A percentile compares a stretch with the other conserved stretches of the same genome.
Evolutionary conservation across 805 yeast genomes (phyloP).

Genomic region (Yamadazyma phyllophila): DNA sequence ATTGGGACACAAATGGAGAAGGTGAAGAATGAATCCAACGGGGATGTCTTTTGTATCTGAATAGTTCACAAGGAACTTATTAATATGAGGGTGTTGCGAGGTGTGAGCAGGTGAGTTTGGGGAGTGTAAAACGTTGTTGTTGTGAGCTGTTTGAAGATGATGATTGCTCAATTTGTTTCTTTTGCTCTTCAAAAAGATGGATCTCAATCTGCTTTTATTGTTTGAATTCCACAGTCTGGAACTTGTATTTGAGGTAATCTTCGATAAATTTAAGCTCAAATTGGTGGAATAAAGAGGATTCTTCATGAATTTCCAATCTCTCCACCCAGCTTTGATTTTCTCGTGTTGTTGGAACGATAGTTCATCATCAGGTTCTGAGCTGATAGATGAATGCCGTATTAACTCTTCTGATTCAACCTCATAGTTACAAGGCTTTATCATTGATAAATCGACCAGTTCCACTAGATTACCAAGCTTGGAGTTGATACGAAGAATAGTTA

Average conservation of each 20-base stretch:
- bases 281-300: constrained; percentile 57
- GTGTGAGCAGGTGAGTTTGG: not conserved
- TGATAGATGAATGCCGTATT: constrained; percentile 1
- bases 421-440: constrained; percentile 32
- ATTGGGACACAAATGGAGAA: constrained; percentile 66
- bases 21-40: constrained; percentile 67
- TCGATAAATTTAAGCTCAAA: constrained; percentile 18
- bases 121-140: not conserved
- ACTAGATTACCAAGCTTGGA: constrained; percentile 57
- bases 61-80: constrained; percentile 59
- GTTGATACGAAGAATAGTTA: constrained; percentile 60
- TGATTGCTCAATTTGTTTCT: constrained; percentile 8
- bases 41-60: constrained; percentile 75
- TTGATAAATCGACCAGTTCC: constrained; percentile 56
- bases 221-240: constrained; percentile 11
- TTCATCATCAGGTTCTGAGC: constrained; percentile 2
- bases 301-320: constrained; percentile 82
- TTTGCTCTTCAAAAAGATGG: constrained; percentile 8
- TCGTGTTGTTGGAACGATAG: constrained; percentile 8
- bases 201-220: constrained; percentile 9
- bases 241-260: constrained; percentile 14
- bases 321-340: constrained; percentile 73
- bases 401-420: constrained; percentile 11
- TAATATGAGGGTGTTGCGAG: constrained; percentile 56
- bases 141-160: not conserved